Conservation (phyloP, 1,284 basidiomycete species). For the Cutaneotrichosporon cavernicola region DNA sequence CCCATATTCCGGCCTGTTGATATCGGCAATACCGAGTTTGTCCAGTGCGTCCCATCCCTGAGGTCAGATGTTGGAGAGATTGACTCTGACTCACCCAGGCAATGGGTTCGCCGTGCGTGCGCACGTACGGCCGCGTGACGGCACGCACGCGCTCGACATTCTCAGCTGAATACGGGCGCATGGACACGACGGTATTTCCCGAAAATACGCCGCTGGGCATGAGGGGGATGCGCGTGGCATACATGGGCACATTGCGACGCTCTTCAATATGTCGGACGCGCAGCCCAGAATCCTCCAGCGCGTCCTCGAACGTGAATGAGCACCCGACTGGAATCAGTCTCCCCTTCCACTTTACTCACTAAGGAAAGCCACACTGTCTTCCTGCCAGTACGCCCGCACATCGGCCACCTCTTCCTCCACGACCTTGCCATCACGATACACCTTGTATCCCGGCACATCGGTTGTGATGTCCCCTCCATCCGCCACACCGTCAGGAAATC, state of each 20-base stretch:
- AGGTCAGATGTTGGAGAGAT: not conserved
- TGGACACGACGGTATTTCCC: slow-evolving; percentile 45
- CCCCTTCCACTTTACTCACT: slow-evolving; percentile 19
- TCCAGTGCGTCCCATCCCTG: slow-evolving; percentile 35
- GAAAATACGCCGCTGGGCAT: slow-evolving; percentile 33
- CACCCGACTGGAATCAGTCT: slow-evolving; percentile 33
- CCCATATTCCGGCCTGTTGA: slow-evolving; percentile 38
- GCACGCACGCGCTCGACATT: slow-evolving; percentile 29
- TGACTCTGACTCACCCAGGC: slow-evolving; percentile 31
- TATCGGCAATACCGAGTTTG: slow-evolving; percentile 36
- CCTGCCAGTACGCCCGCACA: slow-evolving; percentile 30
- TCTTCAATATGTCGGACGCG: slow-evolving; percentile 34
- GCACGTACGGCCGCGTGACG: slow-evolving; percentile 34
- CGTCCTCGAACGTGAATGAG: slow-evolving; percentile 42
- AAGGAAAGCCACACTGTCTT: slow-evolving; percentile 41
- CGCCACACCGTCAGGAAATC: slow-evolving; percentile 29
- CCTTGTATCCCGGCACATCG: slow-evolving; percentile 39
- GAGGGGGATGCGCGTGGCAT: slow-evolving; percentile 28
- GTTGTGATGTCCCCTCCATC: slow-evolving; percentile 37
- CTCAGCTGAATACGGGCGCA: slow-evolving; percentile 38
- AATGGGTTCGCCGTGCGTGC: slow-evolving; percentile 44
- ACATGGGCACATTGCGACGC: slow-evolving; percentile 39
- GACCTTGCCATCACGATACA: slow-evolving; percentile 30
- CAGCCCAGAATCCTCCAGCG: slow-evolving; percentile 27
- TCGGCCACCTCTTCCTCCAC: slow-evolving; percentile 27